Conservation (phyloP, 2,329 filamentous ascomycete genomes). For the Pseudogymnoascus verrucosus region DNA sequence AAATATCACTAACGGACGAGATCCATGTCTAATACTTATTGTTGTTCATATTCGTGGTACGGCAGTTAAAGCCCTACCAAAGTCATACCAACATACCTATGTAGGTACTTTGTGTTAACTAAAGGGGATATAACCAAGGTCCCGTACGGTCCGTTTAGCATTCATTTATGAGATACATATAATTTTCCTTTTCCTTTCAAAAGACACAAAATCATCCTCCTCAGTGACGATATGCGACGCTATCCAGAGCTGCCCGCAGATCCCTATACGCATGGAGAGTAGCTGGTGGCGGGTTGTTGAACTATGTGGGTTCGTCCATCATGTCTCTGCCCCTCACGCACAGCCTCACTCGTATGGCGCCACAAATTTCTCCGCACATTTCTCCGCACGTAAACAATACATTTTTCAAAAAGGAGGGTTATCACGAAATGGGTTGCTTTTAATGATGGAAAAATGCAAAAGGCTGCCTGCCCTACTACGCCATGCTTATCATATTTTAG, state of each 20-base stretch:
- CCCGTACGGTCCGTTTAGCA: background rate
- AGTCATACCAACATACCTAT: background rate
- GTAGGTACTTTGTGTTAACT: background rate
- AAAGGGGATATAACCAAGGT: background rate
- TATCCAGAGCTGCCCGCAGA: background rate
- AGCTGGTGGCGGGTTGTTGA: background rate
- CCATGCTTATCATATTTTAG: background rate
- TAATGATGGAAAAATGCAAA: too few species aligned
- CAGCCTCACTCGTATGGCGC: background rate
- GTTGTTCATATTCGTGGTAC: background rate
- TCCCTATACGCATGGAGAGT: background rate
- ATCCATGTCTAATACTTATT: background rate
- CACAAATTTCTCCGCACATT: background rate
- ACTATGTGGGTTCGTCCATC: background rate
- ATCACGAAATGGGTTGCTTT: background rate
- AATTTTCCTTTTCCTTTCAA: background rate
- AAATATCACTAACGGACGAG: background rate
- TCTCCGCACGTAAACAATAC: background rate
- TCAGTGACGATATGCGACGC: background rate
- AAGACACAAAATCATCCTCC: background rate
- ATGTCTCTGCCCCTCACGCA: background rate
- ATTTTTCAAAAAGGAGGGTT: background rate
- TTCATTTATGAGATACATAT: background rate
- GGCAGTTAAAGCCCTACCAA: background rate
- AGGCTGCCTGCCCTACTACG: background rate